Conservation (phyloP, 495 filamentous ascomycete species). For the Podospora conica region DNA sequence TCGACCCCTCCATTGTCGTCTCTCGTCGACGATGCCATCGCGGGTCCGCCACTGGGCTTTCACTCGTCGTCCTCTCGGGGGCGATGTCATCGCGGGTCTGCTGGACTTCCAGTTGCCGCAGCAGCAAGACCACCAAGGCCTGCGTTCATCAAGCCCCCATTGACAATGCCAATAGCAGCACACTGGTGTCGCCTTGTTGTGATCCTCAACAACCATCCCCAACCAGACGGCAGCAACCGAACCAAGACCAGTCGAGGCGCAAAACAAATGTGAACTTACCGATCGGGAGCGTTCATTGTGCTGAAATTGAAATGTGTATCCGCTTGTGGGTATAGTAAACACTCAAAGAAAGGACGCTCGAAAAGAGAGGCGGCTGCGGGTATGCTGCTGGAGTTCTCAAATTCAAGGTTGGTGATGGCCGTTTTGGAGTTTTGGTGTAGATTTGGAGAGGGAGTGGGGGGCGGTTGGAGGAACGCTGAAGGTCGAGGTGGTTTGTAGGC, state of each 20-base stretch:
- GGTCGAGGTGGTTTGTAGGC: not conserved
- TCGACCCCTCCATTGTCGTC: not conserved
- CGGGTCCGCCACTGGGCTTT: not conserved
- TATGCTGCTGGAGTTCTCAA: not conserved
- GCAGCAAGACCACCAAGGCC: not conserved
- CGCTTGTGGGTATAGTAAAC: not conserved
- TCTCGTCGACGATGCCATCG: not conserved
- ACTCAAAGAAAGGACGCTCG: not conserved
- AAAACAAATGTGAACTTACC: slow-evolving; percentile 38
- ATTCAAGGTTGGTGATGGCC: not conserved
- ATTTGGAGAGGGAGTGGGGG: not conserved
- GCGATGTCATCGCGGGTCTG: not conserved
- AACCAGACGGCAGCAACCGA: not conserved
- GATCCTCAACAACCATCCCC: not conserved
- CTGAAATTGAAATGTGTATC: not conserved
- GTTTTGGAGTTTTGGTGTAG: not conserved
- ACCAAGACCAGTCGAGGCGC: not conserved
- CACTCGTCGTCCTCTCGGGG: no score
- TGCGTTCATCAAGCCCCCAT: not conserved
- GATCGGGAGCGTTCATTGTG: slow-evolving; percentile 69
- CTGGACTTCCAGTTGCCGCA: not conserved
- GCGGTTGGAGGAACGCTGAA: not conserved
- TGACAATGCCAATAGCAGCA: not conserved
- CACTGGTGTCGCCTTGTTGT: not conserved
- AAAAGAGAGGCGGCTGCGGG: not conserved